These are phyloP conservation scores for Entophlyctis luteolus DNA, from an alignment of 192 early-diverging fungal species.

Conservation along the genomic window DNA sequence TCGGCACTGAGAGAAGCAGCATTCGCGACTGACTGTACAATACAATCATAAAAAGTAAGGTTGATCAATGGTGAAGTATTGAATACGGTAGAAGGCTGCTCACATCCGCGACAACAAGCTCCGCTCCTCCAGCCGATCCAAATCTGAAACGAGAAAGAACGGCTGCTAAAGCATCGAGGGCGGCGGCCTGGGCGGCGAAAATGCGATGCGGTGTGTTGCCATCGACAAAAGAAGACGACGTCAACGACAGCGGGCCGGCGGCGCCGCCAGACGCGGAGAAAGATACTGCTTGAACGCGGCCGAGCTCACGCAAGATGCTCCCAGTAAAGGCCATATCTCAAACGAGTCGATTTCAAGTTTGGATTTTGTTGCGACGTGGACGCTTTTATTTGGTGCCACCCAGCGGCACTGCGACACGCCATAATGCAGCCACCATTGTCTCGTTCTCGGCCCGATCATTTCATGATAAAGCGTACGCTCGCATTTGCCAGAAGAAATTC, in stretches of 20 bases:
- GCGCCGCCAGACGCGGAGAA: no score
- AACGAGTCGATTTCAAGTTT: no score
- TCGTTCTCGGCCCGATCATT: no score
- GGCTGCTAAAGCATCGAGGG: background rate
- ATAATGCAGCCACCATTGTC: no score
- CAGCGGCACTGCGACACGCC: no score
- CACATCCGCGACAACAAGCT: background rate
- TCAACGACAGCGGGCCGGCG: no score
- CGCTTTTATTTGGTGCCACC: no score
- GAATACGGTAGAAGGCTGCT: background rate
- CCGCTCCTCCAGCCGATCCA: background rate
- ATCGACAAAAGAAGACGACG: background rate
- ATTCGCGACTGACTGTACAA: background rate
- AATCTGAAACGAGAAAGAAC: background rate
- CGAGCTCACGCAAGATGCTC: no score
- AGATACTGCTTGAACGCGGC: no score
- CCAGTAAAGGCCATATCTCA: no score
- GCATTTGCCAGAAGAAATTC: slow-evolving; percentile 7
- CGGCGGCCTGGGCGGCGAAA: background rate
- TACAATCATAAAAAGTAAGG: background rate
- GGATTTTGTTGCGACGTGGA: no score
- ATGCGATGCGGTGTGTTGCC: background rate
- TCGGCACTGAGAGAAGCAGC: background rate
- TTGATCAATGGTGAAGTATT: background rate
- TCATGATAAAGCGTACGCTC: slow-evolving; percentile 1